Conservation (phyloP, 148 eudicot genomes). For the Rhododendron ferrugineum region DNA sequence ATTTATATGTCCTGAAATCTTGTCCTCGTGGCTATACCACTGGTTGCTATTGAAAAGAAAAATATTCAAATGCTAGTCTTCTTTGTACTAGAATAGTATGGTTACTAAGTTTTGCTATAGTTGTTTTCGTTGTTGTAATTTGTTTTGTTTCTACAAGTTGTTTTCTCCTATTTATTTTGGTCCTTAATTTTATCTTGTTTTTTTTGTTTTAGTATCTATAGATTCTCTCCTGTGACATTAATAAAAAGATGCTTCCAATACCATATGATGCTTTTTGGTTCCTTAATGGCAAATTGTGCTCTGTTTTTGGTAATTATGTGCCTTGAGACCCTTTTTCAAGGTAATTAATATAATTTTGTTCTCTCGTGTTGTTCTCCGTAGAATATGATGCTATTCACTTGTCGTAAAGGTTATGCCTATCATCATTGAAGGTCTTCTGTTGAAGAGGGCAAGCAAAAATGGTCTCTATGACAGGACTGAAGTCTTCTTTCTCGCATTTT, state of each 20-base stretch:
- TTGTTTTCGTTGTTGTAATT: background rate
- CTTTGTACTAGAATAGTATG: background rate
- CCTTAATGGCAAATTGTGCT: background rate
- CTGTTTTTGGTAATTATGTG: background rate
- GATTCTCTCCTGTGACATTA: background rate
- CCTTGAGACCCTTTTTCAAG: background rate
- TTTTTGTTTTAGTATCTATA: background rate
- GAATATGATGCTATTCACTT: background rate
- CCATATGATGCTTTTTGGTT: background rate
- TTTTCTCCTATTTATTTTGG: background rate
- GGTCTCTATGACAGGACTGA: background rate
- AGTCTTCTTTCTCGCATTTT: background rate
- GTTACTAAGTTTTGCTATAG: background rate
- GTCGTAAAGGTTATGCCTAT: background rate
- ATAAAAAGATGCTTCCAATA: background rate
- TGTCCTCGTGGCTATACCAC: background rate
- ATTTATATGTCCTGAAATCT: background rate
- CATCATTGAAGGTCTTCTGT: background rate
- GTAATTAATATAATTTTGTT: background rate
- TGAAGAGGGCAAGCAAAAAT: background rate
- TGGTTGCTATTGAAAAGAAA: background rate
- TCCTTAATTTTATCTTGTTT: background rate
- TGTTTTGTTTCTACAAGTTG: background rate
- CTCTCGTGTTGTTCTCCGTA: background rate
- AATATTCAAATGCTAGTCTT: background rate